Evolutionary conservation across 2,329 filamentous ascomycete species (phyloP).

Genomic region (Colletotrichum cereale): DNA sequence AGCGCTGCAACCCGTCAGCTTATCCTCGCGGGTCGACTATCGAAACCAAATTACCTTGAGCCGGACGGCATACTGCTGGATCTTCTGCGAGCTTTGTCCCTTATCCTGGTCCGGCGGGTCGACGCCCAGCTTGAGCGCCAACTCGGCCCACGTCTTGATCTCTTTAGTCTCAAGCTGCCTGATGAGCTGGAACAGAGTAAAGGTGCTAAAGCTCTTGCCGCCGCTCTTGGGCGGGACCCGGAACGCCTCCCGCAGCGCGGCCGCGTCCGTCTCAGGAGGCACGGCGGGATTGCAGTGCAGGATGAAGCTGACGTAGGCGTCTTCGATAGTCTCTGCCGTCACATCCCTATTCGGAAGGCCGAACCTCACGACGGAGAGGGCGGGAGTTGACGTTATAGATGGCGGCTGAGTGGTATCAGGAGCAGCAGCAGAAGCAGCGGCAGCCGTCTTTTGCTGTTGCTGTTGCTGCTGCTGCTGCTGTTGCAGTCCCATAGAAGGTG

Average conservation of each 20-base stretch:
- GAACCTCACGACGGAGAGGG: constrained; percentile 3
- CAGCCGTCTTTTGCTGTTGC: neutral
- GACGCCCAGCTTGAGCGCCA: constrained; percentile 89
- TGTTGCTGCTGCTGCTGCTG: neutral
- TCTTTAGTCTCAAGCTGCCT: constrained; percentile 82
- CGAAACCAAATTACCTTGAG: constrained; percentile 74
- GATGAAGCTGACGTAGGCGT: constrained; percentile 87
- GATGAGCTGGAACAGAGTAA: constrained; percentile 82
- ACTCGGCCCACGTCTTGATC: constrained; percentile 92
- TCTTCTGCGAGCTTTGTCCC: constrained; percentile 90
- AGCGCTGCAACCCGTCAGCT: constrained; percentile 69
- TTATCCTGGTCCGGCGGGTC: constrained; percentile 85
- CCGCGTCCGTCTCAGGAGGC: constrained; percentile 75
- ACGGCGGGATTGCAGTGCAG: constrained; percentile 92
- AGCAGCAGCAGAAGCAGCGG: neutral
- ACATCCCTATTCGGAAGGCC: constrained; percentile 76
- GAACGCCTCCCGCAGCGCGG: constrained; percentile 80
- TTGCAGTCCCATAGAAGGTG: constrained; percentile 7
- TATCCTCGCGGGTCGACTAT: neutral
- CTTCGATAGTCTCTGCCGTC: constrained; percentile 78
- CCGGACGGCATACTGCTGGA: constrained; percentile 93
- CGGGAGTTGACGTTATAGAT: neutral
- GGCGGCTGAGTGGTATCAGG: neutral
- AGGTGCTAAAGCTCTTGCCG: constrained; percentile 87
- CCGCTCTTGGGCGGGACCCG: constrained; percentile 86